A percentile compares a stretch with the other conserved stretches of the same genome.
phyloP scores from a whole-genome alignment of 345 rosid genomes.

The Populus davidiana region DNA sequence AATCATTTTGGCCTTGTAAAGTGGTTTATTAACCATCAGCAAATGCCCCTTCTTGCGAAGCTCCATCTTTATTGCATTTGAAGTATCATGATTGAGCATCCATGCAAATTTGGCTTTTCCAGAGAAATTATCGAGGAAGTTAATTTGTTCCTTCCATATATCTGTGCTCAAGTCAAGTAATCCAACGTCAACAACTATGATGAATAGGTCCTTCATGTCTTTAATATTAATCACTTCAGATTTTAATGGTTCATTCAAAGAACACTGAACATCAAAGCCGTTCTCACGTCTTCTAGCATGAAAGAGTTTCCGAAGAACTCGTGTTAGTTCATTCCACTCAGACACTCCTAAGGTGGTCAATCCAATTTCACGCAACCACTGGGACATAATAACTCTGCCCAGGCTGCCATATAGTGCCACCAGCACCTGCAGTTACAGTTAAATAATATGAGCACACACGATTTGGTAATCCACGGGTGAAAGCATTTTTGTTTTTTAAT shows the following conservation, averaged over 20 bases:
- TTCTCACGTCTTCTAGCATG: constrained; percentile 29
- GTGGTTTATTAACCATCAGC: constrained; percentile 74
- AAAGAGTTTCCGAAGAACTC: constrained; percentile 60
- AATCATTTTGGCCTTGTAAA: constrained; percentile 87
- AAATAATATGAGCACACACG: neutral
- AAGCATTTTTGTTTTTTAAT: neutral
- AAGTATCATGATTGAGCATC: constrained; percentile 81
- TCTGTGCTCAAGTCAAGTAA: constrained; percentile 85
- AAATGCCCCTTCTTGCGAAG: constrained; percentile 74
- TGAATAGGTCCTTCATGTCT: no score
- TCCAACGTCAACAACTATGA: constrained; percentile 69
- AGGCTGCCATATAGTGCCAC: constrained; percentile 66
- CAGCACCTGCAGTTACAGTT: constrained; percentile 55
- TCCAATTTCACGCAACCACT: constrained; percentile 68
- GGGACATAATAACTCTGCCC: constrained; percentile 58
- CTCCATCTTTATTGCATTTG: constrained; percentile 68
- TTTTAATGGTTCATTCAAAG: constrained; percentile 36
- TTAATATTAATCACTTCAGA: no score
- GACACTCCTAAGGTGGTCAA: constrained; percentile 62
- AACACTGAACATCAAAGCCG: constrained; percentile 41
- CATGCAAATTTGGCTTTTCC: constrained; percentile 71
- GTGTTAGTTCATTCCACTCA: constrained; percentile 83
- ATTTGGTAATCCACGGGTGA: neutral
- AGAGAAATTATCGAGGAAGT: constrained; percentile 68
- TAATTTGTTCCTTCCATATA: constrained; percentile 86